Evolutionary conservation across 257 asterid genomes (phyloP).

Genomic region (Penstemon newberryi): DNA sequence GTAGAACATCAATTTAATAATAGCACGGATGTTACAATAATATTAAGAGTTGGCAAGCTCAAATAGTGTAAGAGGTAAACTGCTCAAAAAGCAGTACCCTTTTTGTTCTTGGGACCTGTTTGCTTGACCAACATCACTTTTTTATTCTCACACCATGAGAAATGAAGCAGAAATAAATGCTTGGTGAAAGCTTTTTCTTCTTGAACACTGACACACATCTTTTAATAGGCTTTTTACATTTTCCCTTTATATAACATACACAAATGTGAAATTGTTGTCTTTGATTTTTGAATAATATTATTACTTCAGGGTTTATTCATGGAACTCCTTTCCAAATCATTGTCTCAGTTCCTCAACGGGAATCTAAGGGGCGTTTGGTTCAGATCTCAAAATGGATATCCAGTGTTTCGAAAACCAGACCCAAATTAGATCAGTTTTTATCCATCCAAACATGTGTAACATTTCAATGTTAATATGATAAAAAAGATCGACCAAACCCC

Average conservation of each 20-base stretch:
- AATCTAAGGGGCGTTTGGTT: background rate
- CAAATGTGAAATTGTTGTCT: background rate
- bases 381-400: background rate
- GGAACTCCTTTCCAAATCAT: background rate
- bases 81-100: constrained; percentile 3
- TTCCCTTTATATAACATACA: background rate
- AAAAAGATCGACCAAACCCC: too few species aligned
- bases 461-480: too few species aligned
- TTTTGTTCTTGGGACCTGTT: background rate
- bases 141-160: background rate
- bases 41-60: constrained; percentile 2
- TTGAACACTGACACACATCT: background rate
- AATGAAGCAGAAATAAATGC: background rate
- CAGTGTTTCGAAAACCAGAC: too few species aligned
- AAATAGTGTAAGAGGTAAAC: background rate
- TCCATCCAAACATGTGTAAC: too few species aligned
- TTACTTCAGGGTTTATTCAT: background rate
- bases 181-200: background rate
- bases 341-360: background rate
- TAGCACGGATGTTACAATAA: background rate
- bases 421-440: too few species aligned
- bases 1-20: constrained; percentile 11
- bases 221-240: constrained; percentile 5
- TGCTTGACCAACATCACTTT: background rate
- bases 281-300: background rate